Evolutionary conservation across 1,139 yeast genomes (phyloP).

Genomic region (Candida tropicalis): DNA sequence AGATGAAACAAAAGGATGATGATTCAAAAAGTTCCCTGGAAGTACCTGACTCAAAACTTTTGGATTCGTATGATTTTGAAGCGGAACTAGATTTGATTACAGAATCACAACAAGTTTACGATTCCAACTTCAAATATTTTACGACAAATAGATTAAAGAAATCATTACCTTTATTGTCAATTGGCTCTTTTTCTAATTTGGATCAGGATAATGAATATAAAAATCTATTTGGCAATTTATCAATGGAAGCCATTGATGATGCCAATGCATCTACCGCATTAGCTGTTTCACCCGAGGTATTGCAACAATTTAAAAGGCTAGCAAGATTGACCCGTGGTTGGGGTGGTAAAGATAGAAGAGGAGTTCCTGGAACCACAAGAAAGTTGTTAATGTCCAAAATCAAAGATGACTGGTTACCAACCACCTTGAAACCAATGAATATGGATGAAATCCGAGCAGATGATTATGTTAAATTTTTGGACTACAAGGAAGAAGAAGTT

Average conservation of each 20-base stretch:
- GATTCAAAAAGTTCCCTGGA: slow-evolving; percentile 8
- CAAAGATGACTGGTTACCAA: slow-evolving; percentile 82
- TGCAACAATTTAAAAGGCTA: slow-evolving; percentile 62
- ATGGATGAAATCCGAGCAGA: slow-evolving; percentile 57
- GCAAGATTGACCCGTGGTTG: slow-evolving; percentile 72
- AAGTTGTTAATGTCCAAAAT: slow-evolving; percentile 70
- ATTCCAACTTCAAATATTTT: slow-evolving; percentile 48
- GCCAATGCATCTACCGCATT: slow-evolving; percentile 65
- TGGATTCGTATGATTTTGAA: slow-evolving; percentile 33
- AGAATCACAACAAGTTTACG: slow-evolving; percentile 45
- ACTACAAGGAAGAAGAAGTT: slow-evolving; percentile 46
- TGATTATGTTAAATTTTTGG: slow-evolving; percentile 42
- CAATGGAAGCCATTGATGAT: slow-evolving; percentile 69
- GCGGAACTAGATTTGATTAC: slow-evolving; percentile 32
- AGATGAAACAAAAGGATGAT: slow-evolving; percentile 33
- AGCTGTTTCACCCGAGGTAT: slow-evolving; percentile 65
- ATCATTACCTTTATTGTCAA: slow-evolving; percentile 42
- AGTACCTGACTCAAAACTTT: slow-evolving; percentile 29
- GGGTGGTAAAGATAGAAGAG: slow-evolving; percentile 77
- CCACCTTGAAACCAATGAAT: slow-evolving; percentile 59
- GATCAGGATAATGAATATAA: slow-evolving; percentile 84
- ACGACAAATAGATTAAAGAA: slow-evolving; percentile 43
- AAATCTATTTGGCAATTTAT: slow-evolving; percentile 71
- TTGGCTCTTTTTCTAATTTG: slow-evolving; percentile 53
- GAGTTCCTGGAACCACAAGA: slow-evolving; percentile 73